Conservation (phyloP, 1,284 basidiomycete genomes). For the Heterobasidion irregulare region DNA sequence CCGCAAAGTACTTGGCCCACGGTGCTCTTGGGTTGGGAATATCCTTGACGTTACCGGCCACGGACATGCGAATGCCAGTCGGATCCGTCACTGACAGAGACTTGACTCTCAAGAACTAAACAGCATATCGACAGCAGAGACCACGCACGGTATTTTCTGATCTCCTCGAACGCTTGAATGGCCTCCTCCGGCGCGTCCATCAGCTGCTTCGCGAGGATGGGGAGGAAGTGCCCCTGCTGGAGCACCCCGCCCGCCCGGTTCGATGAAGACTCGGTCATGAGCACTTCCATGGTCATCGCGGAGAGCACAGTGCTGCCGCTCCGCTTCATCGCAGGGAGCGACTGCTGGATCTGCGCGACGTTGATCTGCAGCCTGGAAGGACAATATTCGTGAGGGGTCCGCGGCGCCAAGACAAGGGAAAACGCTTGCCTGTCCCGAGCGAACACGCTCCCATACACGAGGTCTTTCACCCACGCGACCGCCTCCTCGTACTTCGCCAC, state of each 20-base stretch:
- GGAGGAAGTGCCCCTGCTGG: conserved; percentile 74
- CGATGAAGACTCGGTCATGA: conserved; percentile 72
- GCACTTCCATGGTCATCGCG: conserved; percentile 62
- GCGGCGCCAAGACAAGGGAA: neutral
- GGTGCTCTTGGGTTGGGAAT: conserved; percentile 66
- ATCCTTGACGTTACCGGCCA: conserved; percentile 77
- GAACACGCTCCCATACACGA: conserved; percentile 81
- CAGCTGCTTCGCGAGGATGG: conserved; percentile 66
- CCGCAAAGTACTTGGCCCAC: conserved; percentile 65
- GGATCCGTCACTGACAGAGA: conserved; percentile 65
- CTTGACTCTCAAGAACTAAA: neutral
- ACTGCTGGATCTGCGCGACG: conserved; percentile 86
- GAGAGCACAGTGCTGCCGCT: conserved; percentile 79
- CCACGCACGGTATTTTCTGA: conserved; percentile 59
- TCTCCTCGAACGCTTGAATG: conserved; percentile 65
- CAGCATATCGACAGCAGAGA: neutral
- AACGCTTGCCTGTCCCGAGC: conserved; percentile 67
- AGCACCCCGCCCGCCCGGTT: conserved; percentile 68
- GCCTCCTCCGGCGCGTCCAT: conserved; percentile 71
- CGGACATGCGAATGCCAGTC: conserved; percentile 77
- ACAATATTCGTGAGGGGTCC: conserved; percentile 6
- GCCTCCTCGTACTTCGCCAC: conserved; percentile 74
- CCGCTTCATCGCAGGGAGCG: conserved; percentile 89
- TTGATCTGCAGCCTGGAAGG: conserved; percentile 69
- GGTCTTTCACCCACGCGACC: conserved; percentile 83